Percentiles rank a stretch among this genome's conserved stretches.
Conservation (phyloP, 768 basidiomycete genomes). For the Psilocybe cubensis region DNA sequence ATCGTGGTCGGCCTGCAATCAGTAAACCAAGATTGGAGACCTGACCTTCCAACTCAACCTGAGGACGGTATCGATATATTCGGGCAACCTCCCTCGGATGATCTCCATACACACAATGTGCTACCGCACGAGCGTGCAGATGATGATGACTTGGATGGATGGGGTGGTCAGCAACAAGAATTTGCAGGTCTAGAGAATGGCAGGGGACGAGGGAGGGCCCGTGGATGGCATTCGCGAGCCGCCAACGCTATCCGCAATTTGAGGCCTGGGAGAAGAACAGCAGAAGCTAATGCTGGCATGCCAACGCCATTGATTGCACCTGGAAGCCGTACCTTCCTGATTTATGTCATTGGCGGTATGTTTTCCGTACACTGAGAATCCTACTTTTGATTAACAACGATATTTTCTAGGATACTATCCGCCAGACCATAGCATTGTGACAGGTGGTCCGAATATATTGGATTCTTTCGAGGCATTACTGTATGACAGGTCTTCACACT, state of each 20-base stretch:
- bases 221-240: slow-evolving; percentile 64
- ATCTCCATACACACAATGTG: slow-evolving; percentile 4
- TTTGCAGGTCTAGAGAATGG: slow-evolving; percentile 12
- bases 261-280: slow-evolving; percentile 39
- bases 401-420: slow-evolving; percentile 80
- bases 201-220: slow-evolving; percentile 19
- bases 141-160: slow-evolving; percentile 14
- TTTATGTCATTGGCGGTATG: slow-evolving; percentile 86
- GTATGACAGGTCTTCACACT: slow-evolving; percentile 41
- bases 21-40: slow-evolving; percentile 53
- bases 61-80: slow-evolving; percentile 23
- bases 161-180: slow-evolving; percentile 9
- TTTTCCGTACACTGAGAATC: slow-evolving; percentile 10
- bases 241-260: slow-evolving; percentile 64
- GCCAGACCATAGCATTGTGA: slow-evolving; percentile 85
- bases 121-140: slow-evolving; percentile 8
- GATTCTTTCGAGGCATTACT: slow-evolving; percentile 82
- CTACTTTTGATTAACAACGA: background rate
- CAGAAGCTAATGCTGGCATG: slow-evolving; percentile 17
- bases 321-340: slow-evolving; percentile 78
- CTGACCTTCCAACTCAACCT: slow-evolving; percentile 25
- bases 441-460: slow-evolving; percentile 68
- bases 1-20: slow-evolving; percentile 85
- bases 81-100: slow-evolving; percentile 13
- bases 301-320: slow-evolving; percentile 20